Base-by-base conservation (phyloP, 495 filamentous ascomycete species). In the Aspergillus cristatus region DNA sequence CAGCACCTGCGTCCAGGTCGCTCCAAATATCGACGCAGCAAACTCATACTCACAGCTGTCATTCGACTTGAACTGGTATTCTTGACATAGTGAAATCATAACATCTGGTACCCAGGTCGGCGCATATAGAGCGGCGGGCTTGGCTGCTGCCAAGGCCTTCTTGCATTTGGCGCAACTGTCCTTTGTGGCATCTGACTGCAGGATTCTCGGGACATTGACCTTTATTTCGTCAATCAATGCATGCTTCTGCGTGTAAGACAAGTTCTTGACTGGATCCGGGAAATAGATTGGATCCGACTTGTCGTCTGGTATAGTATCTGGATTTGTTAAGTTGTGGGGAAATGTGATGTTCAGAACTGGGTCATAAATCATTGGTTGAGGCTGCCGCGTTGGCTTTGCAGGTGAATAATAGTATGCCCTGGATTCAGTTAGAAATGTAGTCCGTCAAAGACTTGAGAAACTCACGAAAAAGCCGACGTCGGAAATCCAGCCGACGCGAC, bases 1-100 rank as follows among this genome's bases (percentile, higher is more conserved):
- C 16, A 80, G 53, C 1, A 79, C 60, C 47, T 79, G 75, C 3
- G 73, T 71, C 74, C 71, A 79, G 35, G 70, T 56, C 0, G 68
- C 67, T 18, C 76, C 76, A 35, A 69, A 70, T 12, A 53, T 65
- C 10, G 53, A 49, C n/a, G 58, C 54, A 1, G 58, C 50, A 40
- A 65, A 79, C 8, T 60, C 57, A 15, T 60, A 47, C 35, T 65
- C 57, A 40, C 75, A 79, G 5, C 59, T 50, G 7, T 51, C 30
- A 39, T 67, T 63, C 0, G 62, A 59, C 6, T 58, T 42, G 41
- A 72, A 75, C 11, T 42, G 35, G 18, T 62, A 68, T 8, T 38
- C 40, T 26, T 67, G 58, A 53, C 75, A 79, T 7, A 78, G 48
- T 7, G 45, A 51, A 33, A 74, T 50, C 55, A 79, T 59, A 15